Evolutionary conservation across 305 asterid species (phyloP).

Genomic region (Stenogyne calaminthoides): DNA sequence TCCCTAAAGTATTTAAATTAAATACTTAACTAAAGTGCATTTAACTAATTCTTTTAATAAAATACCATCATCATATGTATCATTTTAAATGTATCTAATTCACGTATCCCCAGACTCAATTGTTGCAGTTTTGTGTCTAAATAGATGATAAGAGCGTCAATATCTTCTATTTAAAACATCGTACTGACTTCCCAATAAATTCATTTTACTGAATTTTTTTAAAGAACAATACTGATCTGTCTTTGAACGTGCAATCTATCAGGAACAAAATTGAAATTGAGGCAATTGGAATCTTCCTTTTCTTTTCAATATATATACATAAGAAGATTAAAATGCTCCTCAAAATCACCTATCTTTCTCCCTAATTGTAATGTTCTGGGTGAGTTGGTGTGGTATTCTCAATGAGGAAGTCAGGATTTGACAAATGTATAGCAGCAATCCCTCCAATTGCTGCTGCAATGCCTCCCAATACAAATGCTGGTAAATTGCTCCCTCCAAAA

Average conservation of each 20-base stretch:
- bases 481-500: slow-evolving; percentile 42
- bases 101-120: too few relatives aligned
- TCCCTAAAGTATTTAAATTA: too few relatives aligned
- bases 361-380: background rate
- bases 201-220: background rate
- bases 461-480: slow-evolving; percentile 43
- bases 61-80: too few relatives aligned
- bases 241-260: background rate
- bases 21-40: too few relatives aligned
- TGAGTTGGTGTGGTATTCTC: background rate
- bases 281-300: background rate
- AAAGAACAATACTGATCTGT: background rate
- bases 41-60: too few relatives aligned
- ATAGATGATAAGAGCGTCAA: too few relatives aligned
- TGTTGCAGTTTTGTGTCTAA: too few relatives aligned
- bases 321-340: background rate
- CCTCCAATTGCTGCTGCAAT: slow-evolving; percentile 38
- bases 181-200: too few relatives aligned
- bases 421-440: slow-evolving; percentile 33
- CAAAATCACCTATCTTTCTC: background rate
- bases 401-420: slow-evolving; percentile 8
- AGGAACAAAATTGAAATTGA: background rate
- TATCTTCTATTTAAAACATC: too few relatives aligned
- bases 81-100: too few relatives aligned
- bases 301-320: background rate